Evolutionary conservation across 352 stramenopile genomes (phyloP), one percentile per base, ranked within the genome.

Genomic region (Globisporangium canariense): DNA sequence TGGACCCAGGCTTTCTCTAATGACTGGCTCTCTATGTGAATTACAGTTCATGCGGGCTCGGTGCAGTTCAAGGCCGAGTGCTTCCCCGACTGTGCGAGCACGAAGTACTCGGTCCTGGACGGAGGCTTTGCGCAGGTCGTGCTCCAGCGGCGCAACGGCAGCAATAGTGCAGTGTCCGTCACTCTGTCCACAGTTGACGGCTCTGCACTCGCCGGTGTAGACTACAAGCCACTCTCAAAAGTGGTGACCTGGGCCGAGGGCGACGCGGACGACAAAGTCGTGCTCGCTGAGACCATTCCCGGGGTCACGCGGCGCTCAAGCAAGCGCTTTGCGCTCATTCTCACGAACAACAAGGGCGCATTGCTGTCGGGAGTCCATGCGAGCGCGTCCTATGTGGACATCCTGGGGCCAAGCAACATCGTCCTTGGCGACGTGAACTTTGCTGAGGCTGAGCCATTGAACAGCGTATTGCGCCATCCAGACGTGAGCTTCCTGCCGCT

Each of bases 21-120:
- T 3, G 6, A 30, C 45, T 43, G 16, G 11, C 9, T 45, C 0
- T 49, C 22, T 13, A 0, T 18, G 50, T 18, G 6, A 18, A 4
- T 4, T 25, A 22, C 16, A 76, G 80, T 74, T 1, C 74, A 63
- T 30, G 56, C 73, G 0, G 86, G 86, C 4, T 65, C 74, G 3
- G 60, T 89, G 13, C 83, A 91, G 59, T 88, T 94, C 10, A 70
- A 83, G 34, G 73, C 81, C 0, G 70, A 83, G n/a, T 94, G 86
- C 34, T 92, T 91, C 63, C 77, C 81, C 2, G 75, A 65, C 25
- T 94, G 86, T 36, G 55, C 57, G 1, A 83, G 78, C 36, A 64
- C 45, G 5, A 78, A 70, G 51, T 91, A 91, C 60, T 62, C 63
- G 0, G 53, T 85, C 10, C 41, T 71, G 34, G 73, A 85, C 16